Percentiles rank a stretch among this genome's conserved stretches.
Conservation (phyloP, 805 yeast species). For the Blastobotrys parvus region DNA sequence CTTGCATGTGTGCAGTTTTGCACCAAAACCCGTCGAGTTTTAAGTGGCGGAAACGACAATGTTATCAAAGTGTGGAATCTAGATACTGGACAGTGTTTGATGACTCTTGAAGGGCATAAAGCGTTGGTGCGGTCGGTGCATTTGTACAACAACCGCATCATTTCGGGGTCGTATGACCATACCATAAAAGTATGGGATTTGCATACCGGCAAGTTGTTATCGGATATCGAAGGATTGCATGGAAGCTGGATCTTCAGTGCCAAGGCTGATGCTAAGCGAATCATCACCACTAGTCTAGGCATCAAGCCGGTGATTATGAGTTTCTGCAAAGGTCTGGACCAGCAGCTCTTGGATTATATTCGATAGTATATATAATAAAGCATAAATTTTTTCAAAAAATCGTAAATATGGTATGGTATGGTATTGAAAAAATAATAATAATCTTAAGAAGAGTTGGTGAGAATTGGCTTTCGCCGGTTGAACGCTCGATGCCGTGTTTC, state of each 20-base stretch:
- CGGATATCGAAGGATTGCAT: conserved; percentile 24
- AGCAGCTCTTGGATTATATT: conserved; percentile 14
- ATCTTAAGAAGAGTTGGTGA: neutral
- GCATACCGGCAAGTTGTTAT: conserved; percentile 19
- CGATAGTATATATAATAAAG: no score
- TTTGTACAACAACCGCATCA: conserved; percentile 20
- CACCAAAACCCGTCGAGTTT: conserved; percentile 56
- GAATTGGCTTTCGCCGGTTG: conserved; percentile 2
- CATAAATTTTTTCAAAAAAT: no score
- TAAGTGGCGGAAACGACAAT: conserved; percentile 81
- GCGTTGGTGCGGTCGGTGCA: conserved; percentile 63
- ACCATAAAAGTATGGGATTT: conserved; percentile 31
- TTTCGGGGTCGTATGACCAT: conserved; percentile 31
- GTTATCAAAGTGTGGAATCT: conserved; percentile 85
- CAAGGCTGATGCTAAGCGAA: conserved; percentile 20
- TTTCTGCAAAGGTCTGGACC: conserved; percentile 24
- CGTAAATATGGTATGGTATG: no score
- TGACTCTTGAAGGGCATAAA: conserved; percentile 68
- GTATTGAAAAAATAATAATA: no score
- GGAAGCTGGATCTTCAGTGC: conserved; percentile 30
- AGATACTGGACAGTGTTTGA: conserved; percentile 59
- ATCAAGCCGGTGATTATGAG: conserved; percentile 27
- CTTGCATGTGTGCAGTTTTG: conserved; percentile 79
- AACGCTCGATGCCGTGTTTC: conserved; percentile 9
- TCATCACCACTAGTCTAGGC: conserved; percentile 30